These are phyloP conservation scores for Stentor coeruleus DNA, from an alignment of 73 alveolate genomes.

Conservation along the genomic window DNA sequence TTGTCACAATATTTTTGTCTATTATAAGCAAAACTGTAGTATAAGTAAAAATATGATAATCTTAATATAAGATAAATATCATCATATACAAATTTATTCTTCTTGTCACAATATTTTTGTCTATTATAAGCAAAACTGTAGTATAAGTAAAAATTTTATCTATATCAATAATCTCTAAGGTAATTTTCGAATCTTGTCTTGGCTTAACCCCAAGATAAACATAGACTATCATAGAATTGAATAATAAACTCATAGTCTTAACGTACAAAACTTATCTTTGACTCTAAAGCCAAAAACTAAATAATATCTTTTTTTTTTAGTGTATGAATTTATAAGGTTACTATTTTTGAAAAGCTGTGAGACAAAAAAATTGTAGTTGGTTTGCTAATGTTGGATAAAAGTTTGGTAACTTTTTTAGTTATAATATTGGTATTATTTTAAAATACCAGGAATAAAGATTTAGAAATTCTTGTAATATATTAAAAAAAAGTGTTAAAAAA, in stretches of 20 bases:
- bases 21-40: neutral
- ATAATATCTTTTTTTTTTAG: no score
- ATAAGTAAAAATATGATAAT: neutral
- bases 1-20: neutral
- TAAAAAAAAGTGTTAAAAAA: no score
- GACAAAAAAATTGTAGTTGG: neutral
- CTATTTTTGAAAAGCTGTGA: neutral
- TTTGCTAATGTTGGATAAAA: no score
- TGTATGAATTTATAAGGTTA: no score
- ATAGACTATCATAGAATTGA: neutral
- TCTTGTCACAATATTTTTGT: neutral
- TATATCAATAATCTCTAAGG: neutral
- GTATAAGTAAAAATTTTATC: neutral
- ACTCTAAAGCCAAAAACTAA: neutral
- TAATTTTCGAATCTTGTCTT: neutral
- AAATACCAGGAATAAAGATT: no score
- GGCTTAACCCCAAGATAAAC: neutral
- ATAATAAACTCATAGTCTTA: neutral
- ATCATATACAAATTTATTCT: no score
- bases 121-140: neutral
- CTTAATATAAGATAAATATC: no score
- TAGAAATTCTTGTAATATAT: no score
- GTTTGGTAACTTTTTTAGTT: neutral
- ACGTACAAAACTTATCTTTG: neutral
- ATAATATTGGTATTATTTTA: no score